Conservation (phyloP, 23 red algal species). For the Gracilaria caudata region DNA sequence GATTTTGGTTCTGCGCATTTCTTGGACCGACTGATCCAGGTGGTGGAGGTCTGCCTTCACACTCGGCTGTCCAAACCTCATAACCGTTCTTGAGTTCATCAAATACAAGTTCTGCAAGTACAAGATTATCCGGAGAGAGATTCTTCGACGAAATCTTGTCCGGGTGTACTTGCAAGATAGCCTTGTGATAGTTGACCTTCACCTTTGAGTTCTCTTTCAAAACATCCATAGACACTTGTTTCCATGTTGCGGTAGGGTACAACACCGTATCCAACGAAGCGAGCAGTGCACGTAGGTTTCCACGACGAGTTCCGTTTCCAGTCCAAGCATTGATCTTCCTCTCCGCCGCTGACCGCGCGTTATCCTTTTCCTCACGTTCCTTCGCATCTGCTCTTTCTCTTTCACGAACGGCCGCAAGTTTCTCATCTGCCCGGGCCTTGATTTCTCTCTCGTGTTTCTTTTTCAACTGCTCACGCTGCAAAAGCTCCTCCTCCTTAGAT, state of each 20-base stretch:
- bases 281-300: constrained; percentile 84
- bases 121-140: constrained; percentile 59
- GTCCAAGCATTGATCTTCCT: constrained; percentile 83
- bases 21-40: constrained; percentile 83
- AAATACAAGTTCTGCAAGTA: constrained; percentile 87
- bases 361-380: constrained; percentile 67
- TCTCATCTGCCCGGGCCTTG: constrained; percentile 76
- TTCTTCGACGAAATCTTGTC: constrained; percentile 87
- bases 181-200: constrained; percentile 86
- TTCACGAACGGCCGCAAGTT: constrained; percentile 77
- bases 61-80: constrained; percentile 82
- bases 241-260: constrained; percentile 78
- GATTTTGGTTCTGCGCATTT: constrained; percentile 22
- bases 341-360: constrained; percentile 52
- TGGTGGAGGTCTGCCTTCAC: constrained; percentile 82
- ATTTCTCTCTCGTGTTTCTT: constrained; percentile 77
- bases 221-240: constrained; percentile 80
- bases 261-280: constrained; percentile 84
- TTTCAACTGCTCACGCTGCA: constrained; percentile 54
- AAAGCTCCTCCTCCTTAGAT: constrained; percentile 29
- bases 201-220: constrained; percentile 75
- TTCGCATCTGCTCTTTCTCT: constrained; percentile 65
- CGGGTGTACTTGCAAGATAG: constrained; percentile 85
- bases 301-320: constrained; percentile 75
- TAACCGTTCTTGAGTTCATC: constrained; percentile 85